Conservation (phyloP, 345 rosid genomes). For the Noccaea caerulescens region DNA sequence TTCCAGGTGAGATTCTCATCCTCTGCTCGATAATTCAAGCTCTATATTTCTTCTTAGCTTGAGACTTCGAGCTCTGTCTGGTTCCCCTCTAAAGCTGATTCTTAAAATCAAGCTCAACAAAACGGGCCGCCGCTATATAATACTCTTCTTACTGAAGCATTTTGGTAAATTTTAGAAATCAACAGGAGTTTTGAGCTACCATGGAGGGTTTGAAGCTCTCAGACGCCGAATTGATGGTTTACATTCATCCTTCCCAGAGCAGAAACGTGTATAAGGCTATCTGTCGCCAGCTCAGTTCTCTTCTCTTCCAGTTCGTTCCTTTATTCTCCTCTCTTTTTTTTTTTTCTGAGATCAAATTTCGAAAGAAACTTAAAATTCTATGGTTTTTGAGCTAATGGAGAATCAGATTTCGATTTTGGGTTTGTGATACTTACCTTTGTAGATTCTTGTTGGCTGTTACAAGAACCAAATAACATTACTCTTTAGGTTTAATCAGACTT, state of each 20-base stretch:
- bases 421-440: neutral
- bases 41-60: neutral
- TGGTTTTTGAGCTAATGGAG: neutral
- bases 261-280: slow-evolving; percentile 58
- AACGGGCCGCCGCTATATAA: neutral
- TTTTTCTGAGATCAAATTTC: neutral
- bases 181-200: neutral
- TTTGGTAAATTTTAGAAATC: neutral
- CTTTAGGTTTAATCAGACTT: slow-evolving; percentile 1
- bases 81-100: neutral
- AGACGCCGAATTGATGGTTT: slow-evolving; percentile 61
- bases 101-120: neutral
- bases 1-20: neutral
- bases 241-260: slow-evolving; percentile 71
- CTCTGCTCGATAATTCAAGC: neutral
- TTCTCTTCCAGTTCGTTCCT: slow-evolving; percentile 80
- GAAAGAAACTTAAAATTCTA: neutral
- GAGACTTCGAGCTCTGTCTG: neutral
- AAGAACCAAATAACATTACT: neutral
- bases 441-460: neutral
- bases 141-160: neutral
- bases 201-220: slow-evolving; percentile 81
- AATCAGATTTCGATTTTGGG: neutral
- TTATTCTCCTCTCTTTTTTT: neutral
- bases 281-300: slow-evolving; percentile 77